Evolutionary conservation across 2,329 filamentous ascomycete genomes (phyloP).

Genomic region (Xylaria sp.): DNA sequence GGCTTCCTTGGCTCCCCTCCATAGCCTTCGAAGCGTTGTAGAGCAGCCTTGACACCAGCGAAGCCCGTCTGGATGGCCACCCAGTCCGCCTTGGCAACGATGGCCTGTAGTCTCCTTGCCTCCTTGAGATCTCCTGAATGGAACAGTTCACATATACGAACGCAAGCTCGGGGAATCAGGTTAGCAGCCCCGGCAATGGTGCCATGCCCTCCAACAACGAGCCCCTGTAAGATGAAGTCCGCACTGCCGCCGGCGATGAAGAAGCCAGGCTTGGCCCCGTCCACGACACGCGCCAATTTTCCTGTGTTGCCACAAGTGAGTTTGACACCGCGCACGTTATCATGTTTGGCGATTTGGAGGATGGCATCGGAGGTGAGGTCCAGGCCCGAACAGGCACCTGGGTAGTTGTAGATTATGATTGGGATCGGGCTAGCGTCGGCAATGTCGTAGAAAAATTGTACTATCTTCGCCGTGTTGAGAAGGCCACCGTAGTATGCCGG

Average conservation of each 20-base stretch:
- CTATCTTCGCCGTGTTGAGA: constrained; percentile 59
- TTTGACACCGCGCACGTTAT: constrained; percentile 66
- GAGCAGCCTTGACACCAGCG: constrained; percentile 50
- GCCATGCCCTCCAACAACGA: constrained; percentile 71
- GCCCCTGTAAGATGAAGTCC: constrained; percentile 72
- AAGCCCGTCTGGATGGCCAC: constrained; percentile 52
- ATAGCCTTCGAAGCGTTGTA: constrained; percentile 45
- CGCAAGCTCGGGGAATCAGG: constrained; percentile 67
- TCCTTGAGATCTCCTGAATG: constrained; percentile 51
- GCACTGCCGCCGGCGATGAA: constrained; percentile 73
- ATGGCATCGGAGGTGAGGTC: constrained; percentile 62
- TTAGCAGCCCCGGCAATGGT: constrained; percentile 77
- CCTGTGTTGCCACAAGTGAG: constrained; percentile 67
- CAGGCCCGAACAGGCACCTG: constrained; percentile 57
- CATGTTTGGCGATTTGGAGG: constrained; percentile 51
- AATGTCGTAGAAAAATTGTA: constrained; percentile 64
- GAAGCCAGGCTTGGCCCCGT: constrained; percentile 48
- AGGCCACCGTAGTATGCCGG: constrained; percentile 69
- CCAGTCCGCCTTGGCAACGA: constrained; percentile 51
- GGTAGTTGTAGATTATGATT: constrained; percentile 67
- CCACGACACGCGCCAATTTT: constrained; percentile 49
- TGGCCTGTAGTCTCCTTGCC: constrained; percentile 42
- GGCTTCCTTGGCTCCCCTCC: constrained; percentile 45
- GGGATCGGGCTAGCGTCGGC: constrained; percentile 62
- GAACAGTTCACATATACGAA: constrained; percentile 64